A percentile compares a stretch with the other conserved stretches of the same genome.
Evolutionary conservation across 192 early-diverging fungal species (phyloP).

Genomic region (Backusella australiensis): DNA sequence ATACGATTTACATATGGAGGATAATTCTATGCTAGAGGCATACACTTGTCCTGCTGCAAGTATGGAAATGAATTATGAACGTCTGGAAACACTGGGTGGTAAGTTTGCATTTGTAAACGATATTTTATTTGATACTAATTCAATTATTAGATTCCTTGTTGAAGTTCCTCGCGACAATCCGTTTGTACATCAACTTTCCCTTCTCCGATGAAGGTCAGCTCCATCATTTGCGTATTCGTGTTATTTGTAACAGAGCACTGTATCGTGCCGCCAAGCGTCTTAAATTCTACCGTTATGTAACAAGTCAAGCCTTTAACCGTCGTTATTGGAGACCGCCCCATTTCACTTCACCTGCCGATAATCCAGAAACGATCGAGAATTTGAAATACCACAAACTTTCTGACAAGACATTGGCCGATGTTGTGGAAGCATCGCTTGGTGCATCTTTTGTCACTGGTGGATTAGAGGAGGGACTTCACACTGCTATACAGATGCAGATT

Average conservation of each 20-base stretch:
- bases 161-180: constrained; percentile 71
- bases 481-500: constrained; percentile 55
- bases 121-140: too few species aligned
- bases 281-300: constrained; percentile 59
- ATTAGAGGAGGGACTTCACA: constrained; percentile 45
- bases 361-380: constrained; percentile 12
- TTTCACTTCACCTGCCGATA: constrained; percentile 34
- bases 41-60: constrained; percentile 72
- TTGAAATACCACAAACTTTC: constrained; percentile 53
- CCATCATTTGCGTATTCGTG: constrained; percentile 61
- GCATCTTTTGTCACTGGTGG: constrained; percentile 66
- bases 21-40: constrained; percentile 58
- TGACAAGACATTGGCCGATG: constrained; percentile 84
- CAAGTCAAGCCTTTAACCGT: constrained; percentile 59
- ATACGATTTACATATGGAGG: constrained; percentile 39
- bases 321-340: constrained; percentile 51
- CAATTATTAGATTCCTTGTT: constrained; percentile 64
- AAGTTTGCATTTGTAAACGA: neutral
- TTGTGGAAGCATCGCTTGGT: constrained; percentile 82
- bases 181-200: constrained; percentile 76
- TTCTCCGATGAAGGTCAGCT: constrained; percentile 78
- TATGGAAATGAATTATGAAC: constrained; percentile 77
- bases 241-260: constrained; percentile 78
- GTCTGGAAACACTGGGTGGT: constrained; percentile 83
- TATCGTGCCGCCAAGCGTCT: constrained; percentile 52